Percentiles rank a stretch among this genome's conserved stretches.
Evolutionary conservation across 2,329 filamentous ascomycete species (phyloP).

Genomic region (Penicillium italicum): DNA sequence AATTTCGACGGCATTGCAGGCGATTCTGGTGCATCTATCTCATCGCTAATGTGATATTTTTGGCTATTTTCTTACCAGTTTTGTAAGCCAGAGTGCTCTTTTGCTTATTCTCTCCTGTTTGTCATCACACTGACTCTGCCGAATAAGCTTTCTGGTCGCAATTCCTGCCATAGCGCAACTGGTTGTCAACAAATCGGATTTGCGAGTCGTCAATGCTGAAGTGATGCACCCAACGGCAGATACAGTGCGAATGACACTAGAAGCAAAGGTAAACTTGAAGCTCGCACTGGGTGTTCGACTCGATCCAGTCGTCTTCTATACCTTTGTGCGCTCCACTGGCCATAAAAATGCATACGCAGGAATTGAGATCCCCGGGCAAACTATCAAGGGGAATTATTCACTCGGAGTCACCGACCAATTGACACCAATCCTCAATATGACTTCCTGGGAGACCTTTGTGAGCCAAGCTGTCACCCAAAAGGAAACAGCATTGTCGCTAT

Average conservation of each 20-base stretch:
- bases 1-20: slow-evolving; percentile 42
- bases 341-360: slow-evolving; percentile 14
- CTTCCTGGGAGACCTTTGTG: slow-evolving; percentile 18
- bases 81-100: slow-evolving; percentile 36
- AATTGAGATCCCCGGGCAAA: slow-evolving; percentile 19
- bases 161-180: slow-evolving; percentile 48
- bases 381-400: slow-evolving; percentile 22
- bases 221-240: slow-evolving; percentile 20
- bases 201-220: slow-evolving; percentile 35
- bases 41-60: slow-evolving; percentile 40
- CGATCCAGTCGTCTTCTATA: slow-evolving; percentile 15
- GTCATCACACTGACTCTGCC: background rate
- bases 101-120: background rate
- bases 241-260: slow-evolving; percentile 19
- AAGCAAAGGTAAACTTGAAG: slow-evolving; percentile 20
- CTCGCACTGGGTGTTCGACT: slow-evolving; percentile 19
- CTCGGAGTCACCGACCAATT: slow-evolving; percentile 11
- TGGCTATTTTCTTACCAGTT: slow-evolving; percentile 47
- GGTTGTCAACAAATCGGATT: slow-evolving; percentile 43
- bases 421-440: slow-evolving; percentile 15
- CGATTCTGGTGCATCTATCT: slow-evolving; percentile 47
- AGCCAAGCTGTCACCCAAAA: slow-evolving; percentile 15
- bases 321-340: slow-evolving; percentile 16
- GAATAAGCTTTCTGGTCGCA: slow-evolving; percentile 45
- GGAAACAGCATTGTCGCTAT: slow-evolving; percentile 12